A percentile compares a stretch with the other conserved stretches of the same genome.
phyloP scores from a whole-genome alignment of 179 eudicot species.

The Spinacia oleracea region DNA sequence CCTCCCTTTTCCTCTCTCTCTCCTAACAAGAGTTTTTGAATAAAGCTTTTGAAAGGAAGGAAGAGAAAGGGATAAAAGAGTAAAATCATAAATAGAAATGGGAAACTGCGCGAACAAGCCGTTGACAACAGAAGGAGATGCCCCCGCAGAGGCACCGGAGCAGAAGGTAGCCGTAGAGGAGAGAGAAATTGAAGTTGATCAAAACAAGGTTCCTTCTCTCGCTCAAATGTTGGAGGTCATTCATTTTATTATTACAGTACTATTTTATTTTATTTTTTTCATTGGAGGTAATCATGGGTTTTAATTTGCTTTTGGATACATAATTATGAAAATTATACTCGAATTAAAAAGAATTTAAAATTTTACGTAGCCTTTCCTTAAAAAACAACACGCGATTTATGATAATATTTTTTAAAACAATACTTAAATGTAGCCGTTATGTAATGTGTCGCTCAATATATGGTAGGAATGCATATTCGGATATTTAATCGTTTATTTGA shows the following conservation, averaged over 20 bases:
- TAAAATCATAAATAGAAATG: slow-evolving; percentile 20
- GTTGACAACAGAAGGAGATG: slow-evolving; percentile 33
- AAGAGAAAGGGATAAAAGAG: slow-evolving; percentile 13
- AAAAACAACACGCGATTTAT: too few species aligned
- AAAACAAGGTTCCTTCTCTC: slow-evolving; percentile 27
- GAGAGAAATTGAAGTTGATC: slow-evolving; percentile 24
- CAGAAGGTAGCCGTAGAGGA: slow-evolving; percentile 23
- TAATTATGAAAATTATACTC: too few species aligned
- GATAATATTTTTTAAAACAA: too few species aligned
- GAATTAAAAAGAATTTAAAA: too few species aligned
- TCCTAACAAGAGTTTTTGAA: slow-evolving; percentile 1
- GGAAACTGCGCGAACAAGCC: slow-evolving; percentile 47
- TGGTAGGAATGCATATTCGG: too few species aligned
- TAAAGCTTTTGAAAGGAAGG: slow-evolving; percentile 1
- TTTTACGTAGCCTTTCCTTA: too few species aligned
- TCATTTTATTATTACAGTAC: not conserved
- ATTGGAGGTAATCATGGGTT: too few species aligned
- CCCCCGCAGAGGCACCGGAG: slow-evolving; percentile 23
- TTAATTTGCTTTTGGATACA: too few species aligned
- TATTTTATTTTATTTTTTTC: not conserved
- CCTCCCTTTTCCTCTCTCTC: slow-evolving; percentile 1
- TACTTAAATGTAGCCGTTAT: too few species aligned
- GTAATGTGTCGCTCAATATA: too few species aligned
- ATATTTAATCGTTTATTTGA: not conserved
- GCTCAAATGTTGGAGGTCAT: slow-evolving; percentile 35